Conservation (phyloP, 139 green algal genomes). For the Auxenochlorella protothecoides region DNA sequence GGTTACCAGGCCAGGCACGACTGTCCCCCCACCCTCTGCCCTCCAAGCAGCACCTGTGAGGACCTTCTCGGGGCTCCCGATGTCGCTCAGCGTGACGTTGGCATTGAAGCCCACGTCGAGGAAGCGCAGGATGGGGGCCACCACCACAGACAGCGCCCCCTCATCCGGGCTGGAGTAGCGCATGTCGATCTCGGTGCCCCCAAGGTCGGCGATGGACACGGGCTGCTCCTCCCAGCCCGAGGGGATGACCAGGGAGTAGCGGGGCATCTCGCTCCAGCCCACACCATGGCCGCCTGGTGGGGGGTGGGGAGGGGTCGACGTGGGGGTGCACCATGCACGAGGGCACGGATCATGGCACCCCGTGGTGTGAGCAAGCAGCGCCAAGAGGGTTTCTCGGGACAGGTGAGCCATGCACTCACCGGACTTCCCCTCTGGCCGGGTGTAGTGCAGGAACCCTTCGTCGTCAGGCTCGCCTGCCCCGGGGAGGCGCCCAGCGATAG, state of each 20-base stretch:
- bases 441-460: constrained; percentile 61
- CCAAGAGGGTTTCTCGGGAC: background rate
- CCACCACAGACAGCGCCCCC: constrained; percentile 69
- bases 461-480: constrained; percentile 40
- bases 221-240: constrained; percentile 72
- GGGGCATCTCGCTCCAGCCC: constrained; percentile 84
- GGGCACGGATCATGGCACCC: background rate
- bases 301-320: background rate
- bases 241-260: constrained; percentile 75
- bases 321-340: too few relatives aligned
- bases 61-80: constrained; percentile 60
- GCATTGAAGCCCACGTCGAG: constrained; percentile 41
- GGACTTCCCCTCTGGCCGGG: constrained; percentile 72
- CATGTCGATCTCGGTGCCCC: constrained; percentile 89
- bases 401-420: constrained; percentile 27
- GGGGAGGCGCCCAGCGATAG: constrained; percentile 67
- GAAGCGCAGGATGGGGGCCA: constrained; percentile 85
- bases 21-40: background rate
- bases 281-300: constrained; percentile 59
- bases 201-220: constrained; percentile 93
- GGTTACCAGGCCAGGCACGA: too few relatives aligned
- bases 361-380: background rate
- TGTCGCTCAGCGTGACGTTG: constrained; percentile 46
- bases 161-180: constrained; percentile 55
- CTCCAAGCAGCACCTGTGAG: constrained; percentile 24